A percentile compares a stretch with the other conserved stretches of the same genome.
Evolutionary conservation across 2,329 filamentous ascomycete species (phyloP).

Genomic region (Fusarium oligoseptatum): DNA sequence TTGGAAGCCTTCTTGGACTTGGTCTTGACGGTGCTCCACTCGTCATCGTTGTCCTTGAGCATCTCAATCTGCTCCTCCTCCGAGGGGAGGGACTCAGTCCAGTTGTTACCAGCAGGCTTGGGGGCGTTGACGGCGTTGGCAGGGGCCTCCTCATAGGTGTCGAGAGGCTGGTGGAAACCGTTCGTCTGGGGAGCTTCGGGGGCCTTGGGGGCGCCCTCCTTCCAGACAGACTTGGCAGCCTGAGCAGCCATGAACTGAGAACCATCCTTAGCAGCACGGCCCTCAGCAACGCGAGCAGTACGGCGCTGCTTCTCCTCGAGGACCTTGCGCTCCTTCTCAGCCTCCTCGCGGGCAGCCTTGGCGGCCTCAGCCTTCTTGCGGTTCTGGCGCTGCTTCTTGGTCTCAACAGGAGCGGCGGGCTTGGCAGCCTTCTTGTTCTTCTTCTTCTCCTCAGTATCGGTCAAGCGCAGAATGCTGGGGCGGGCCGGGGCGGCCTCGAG

Average conservation of each 20-base stretch:
- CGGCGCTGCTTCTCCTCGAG: conserved; percentile 87
- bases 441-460: conserved; percentile 73
- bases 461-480: conserved; percentile 83
- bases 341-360: conserved; percentile 80
- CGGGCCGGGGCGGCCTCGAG: conserved; percentile 78
- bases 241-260: conserved; percentile 67
- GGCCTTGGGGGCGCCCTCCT: conserved; percentile 51
- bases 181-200: conserved; percentile 52
- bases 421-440: conserved; percentile 73
- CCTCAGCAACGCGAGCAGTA: conserved; percentile 83
- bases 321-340: conserved; percentile 82
- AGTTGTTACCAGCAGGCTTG: conserved; percentile 55
- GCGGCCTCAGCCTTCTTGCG: conserved; percentile 86
- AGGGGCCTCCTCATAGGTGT: conserved; percentile 66
- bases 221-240: conserved; percentile 59
- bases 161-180: conserved; percentile 63
- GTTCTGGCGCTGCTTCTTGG: conserved; percentile 97
- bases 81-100: conserved; percentile 67
- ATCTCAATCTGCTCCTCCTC: conserved; percentile 74
- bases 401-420: conserved; percentile 77
- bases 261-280: conserved; percentile 86
- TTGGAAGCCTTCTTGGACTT: conserved; percentile 61
- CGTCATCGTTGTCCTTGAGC: conserved; percentile 63
- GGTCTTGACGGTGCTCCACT: conserved; percentile 72
- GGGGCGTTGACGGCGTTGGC: conserved; percentile 47